phyloP scores from a whole-genome alignment of 1,284 basidiomycete genomes.

The Mycena sp. region DNA sequence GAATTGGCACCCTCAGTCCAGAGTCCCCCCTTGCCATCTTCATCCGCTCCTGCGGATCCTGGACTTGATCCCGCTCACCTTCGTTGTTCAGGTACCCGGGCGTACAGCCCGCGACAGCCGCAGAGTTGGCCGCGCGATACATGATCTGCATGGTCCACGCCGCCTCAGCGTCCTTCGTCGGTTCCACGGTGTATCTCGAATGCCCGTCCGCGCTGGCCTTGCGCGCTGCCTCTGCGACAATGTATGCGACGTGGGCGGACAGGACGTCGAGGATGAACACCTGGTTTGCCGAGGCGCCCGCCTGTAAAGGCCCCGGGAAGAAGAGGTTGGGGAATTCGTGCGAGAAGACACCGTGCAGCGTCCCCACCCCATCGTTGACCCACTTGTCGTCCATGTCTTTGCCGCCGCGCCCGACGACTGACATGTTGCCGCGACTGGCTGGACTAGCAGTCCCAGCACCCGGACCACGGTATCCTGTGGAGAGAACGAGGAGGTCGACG shows the following conservation, averaged over 20 bases:
- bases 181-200: constrained; percentile 21
- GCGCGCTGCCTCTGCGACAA: constrained; percentile 1
- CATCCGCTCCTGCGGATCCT: constrained; percentile 14
- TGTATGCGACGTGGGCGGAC: constrained; percentile 19
- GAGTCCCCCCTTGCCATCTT: constrained; percentile 17
- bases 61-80: not conserved
- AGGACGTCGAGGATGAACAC: not conserved
- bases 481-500: constrained; percentile 29
- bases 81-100: constrained; percentile 27
- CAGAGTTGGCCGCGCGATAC: constrained; percentile 20
- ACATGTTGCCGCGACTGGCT: not conserved
- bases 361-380: constrained; percentile 12
- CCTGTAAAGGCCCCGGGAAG: constrained; percentile 17
- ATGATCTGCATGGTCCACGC: constrained; percentile 20
- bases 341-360: constrained; percentile 28
- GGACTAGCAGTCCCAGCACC: constrained; percentile 11
- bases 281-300: constrained; percentile 20
- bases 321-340: constrained; percentile 32
- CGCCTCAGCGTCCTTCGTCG: constrained; percentile 23
- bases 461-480: constrained; percentile 18
- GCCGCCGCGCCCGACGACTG: constrained; percentile 23
- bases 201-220: not conserved
- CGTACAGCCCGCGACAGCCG: constrained; percentile 25
- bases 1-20: constrained; percentile 23
- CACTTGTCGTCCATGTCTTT: constrained; percentile 24